Evolutionary conservation across 768 basidiomycete species (phyloP).

Genomic region (Pleurotus ostreatus): DNA sequence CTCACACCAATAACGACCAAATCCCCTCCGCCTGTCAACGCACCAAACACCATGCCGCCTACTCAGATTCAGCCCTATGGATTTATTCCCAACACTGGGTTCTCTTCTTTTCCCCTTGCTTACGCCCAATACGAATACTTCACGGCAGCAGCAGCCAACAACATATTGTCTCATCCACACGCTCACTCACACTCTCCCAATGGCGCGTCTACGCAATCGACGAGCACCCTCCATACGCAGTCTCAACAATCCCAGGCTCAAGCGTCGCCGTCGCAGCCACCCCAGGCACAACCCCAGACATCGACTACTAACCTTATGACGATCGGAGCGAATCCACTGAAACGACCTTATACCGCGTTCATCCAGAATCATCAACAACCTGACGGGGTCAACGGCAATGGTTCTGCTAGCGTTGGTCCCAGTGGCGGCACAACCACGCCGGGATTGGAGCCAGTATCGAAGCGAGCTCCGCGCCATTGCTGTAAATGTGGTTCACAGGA

Average conservation of each 20-base stretch:
- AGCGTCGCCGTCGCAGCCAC: slow-evolving; percentile 10
- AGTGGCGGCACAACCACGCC: slow-evolving; percentile 14
- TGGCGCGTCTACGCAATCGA: background rate
- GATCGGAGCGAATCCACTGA: slow-evolving; percentile 6
- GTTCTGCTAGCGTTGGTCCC: slow-evolving; percentile 4
- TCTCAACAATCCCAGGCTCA: background rate
- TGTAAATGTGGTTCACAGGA: slow-evolving; percentile 80
- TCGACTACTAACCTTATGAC: background rate
- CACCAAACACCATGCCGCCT: slow-evolving; percentile 11
- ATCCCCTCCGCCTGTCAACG: slow-evolving; percentile 12
- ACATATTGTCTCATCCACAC: background rate
- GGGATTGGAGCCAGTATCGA: slow-evolving; percentile 35
- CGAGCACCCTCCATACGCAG: background rate
- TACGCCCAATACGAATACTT: slow-evolving; percentile 15
- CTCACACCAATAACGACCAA: slow-evolving; percentile 1
- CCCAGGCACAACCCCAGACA: slow-evolving; percentile 10
- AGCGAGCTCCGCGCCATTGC: slow-evolving; percentile 70
- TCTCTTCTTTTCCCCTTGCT: slow-evolving; percentile 15
- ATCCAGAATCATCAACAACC: slow-evolving; percentile 14
- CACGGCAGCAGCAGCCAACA: background rate
- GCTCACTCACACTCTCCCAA: background rate
- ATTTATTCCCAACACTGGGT: slow-evolving; percentile 10
- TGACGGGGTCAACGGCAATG: slow-evolving; percentile 6
- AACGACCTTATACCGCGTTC: slow-evolving; percentile 8
- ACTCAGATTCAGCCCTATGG: slow-evolving; percentile 14